A percentile compares a stretch with the other conserved stretches of the same genome.
Conservation (phyloP, 257 asterid species). For the Lithospermum erythrorhizon region DNA sequence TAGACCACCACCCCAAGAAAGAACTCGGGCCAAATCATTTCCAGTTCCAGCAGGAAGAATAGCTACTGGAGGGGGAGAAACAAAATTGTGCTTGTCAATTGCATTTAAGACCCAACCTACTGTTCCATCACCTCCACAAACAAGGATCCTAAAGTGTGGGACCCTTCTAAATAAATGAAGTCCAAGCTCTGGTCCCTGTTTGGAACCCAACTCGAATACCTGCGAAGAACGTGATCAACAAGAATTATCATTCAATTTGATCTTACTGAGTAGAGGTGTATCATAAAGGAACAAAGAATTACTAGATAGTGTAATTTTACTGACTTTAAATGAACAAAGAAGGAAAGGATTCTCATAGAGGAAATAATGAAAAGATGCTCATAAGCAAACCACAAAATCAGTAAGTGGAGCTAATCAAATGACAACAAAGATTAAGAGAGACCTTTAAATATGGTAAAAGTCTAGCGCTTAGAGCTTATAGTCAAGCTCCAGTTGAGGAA, state of each 20-base stretch:
- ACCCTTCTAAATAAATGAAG: constrained; percentile 72
- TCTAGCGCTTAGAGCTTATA: no score
- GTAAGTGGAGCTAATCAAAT: no score
- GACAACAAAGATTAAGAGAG: no score
- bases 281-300: no score
- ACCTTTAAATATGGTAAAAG: no score
- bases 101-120: constrained; percentile 93
- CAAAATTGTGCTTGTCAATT: constrained; percentile 77
- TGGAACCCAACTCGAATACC: constrained; percentile 83
- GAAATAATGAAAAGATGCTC: no score
- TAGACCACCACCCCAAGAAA: constrained; percentile 95
- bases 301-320: no score
- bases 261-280: no score
- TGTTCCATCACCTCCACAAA: constrained; percentile 98
- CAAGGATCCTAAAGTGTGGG: constrained; percentile 85
- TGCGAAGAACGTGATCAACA: constrained; percentile 11
- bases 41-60: constrained; percentile 99
- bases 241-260: neutral
- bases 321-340: no score
- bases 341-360: no score
- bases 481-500: no score
- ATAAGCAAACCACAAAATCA: no score
- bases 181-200: constrained; percentile 89
- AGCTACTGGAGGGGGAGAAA: constrained; percentile 99
- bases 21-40: constrained; percentile 96